Evolutionary conservation across 129 eudicot genomes (phyloP).

Genomic region (Sambucus nigra): DNA sequence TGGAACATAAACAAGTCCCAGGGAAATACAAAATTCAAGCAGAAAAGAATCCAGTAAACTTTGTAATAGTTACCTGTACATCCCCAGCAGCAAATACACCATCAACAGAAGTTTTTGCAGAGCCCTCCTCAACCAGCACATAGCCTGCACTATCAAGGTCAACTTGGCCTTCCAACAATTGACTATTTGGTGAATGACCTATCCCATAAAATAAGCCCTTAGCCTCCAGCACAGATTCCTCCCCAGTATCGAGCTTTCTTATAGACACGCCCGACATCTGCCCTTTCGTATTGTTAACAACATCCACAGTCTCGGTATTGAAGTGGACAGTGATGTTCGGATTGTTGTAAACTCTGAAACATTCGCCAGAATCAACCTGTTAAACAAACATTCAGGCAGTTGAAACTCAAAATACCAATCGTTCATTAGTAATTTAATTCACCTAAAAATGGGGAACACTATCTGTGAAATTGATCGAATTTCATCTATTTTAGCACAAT

Average conservation of each 20-base stretch:
- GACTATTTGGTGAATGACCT: slow-evolving; percentile 96
- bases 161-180: slow-evolving; percentile 76
- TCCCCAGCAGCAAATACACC: slow-evolving; percentile 99
- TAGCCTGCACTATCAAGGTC: slow-evolving; percentile 75
- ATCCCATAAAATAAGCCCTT: slow-evolving; percentile 95
- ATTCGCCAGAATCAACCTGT: slow-evolving; percentile 99
- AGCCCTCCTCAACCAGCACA: slow-evolving; percentile 68
- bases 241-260: slow-evolving; percentile 52
- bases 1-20: no score
- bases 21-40: not conserved
- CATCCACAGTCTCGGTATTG: slow-evolving; percentile 88
- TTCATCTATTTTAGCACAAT: slow-evolving; percentile 4
- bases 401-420: slow-evolving; percentile 51
- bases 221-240: slow-evolving; percentile 79
- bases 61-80: slow-evolving; percentile 58
- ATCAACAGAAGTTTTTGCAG: slow-evolving; percentile 73
- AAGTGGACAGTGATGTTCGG: slow-evolving; percentile 95
- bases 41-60: not conserved
- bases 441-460: slow-evolving; percentile 17
- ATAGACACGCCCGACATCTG: slow-evolving; percentile 80
- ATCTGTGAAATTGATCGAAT: slow-evolving; percentile 2
- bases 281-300: slow-evolving; percentile 86
- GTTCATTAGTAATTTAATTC: slow-evolving; percentile 31
- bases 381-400: slow-evolving; percentile 95
- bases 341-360: slow-evolving; percentile 98